These are phyloP conservation scores for Pseudomonodictys pantanalensis DNA, from an alignment of 495 filamentous ascomycete species.

Conservation along the genomic window DNA sequence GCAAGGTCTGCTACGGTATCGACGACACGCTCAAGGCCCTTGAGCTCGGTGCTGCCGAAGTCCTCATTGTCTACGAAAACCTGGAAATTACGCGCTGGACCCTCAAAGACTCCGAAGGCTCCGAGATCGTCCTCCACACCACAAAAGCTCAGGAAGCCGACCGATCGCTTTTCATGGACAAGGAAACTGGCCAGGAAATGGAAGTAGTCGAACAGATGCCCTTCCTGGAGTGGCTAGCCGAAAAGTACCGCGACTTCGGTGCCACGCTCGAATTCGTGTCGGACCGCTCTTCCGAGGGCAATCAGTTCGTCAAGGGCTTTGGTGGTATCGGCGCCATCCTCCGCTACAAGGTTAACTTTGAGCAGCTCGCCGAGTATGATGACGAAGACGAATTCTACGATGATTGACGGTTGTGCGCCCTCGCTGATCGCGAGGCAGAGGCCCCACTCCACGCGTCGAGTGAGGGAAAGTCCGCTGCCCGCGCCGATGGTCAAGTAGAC, in stretches of 20 bases:
- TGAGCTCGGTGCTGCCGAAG: conserved; percentile 92
- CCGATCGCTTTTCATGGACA: conserved; percentile 86
- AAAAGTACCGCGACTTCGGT: conserved; percentile 96
- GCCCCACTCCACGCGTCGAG: conserved; percentile 64
- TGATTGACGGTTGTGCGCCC: conserved; percentile 92
- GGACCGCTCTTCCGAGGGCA: conserved; percentile 92
- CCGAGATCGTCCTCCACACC: conserved; percentile 74
- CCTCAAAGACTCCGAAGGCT: conserved; percentile 71
- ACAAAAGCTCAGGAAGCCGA: conserved; percentile 79
- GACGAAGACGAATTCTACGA: conserved; percentile 99
- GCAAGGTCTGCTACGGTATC: conserved; percentile 94
- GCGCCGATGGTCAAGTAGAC: conserved; percentile 20
- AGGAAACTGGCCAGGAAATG: conserved; percentile 94
- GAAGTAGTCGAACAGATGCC: conserved; percentile 78
- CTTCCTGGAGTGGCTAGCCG: conserved; percentile 98
- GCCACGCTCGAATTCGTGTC: conserved; percentile 97
- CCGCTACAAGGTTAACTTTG: conserved; percentile 99
- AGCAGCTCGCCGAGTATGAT: conserved; percentile 89
- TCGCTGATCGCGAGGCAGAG: conserved; percentile 85
- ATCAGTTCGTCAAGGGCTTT: conserved; percentile 99
- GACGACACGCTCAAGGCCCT: conserved; percentile 98
- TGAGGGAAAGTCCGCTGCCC: conserved; percentile 54
- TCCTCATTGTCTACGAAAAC: conserved; percentile 95
- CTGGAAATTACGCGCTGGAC: conserved; percentile 88
- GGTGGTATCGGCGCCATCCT: conserved; percentile 96